Conservation (phyloP, 208 protist species). For the Trichomonas gallinae region DNA sequence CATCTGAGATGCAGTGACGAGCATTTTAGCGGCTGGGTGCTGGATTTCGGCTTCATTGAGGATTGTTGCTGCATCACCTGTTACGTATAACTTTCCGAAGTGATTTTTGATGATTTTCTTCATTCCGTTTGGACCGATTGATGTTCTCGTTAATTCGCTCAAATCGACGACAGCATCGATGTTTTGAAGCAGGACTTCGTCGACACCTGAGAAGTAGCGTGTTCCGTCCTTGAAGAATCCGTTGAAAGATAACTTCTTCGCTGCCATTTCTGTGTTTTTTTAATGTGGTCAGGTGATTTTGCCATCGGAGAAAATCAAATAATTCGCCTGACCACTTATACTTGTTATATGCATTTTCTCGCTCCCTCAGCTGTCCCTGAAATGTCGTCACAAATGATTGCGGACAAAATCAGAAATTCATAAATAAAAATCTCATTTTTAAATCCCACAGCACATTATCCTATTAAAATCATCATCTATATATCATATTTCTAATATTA, state of each 20-base stretch:
- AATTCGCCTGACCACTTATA: no score
- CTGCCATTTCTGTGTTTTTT: neutral
- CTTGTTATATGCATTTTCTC: no score
- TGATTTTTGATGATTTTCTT: slow-evolving; percentile 99
- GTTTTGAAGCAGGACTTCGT: slow-evolving; percentile 92
- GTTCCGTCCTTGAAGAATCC: slow-evolving; percentile 45
- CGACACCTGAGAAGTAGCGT: slow-evolving; percentile 58
- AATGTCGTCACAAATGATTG: no score
- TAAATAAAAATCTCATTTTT: no score
- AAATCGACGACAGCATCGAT: slow-evolving; percentile 90
- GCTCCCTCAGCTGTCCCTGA: no score
- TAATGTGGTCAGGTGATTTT: neutral
- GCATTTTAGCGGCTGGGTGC: slow-evolving; percentile 82
- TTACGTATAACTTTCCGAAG: slow-evolving; percentile 97
- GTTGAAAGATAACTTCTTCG: neutral
- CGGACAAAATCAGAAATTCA: no score
- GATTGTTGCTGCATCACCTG: slow-evolving; percentile 98
- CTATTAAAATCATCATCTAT: no score
- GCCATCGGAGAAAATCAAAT: no score
- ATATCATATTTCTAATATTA: no score
- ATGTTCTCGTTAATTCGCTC: slow-evolving; percentile 80
- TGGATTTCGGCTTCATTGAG: slow-evolving; percentile 94
- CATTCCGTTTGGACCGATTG: slow-evolving; percentile 93
- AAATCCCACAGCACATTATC: no score
- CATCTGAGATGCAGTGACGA: slow-evolving; percentile 90